Conservation (phyloP, 805 yeast species). For the Yamadazyma nakazawae region DNA sequence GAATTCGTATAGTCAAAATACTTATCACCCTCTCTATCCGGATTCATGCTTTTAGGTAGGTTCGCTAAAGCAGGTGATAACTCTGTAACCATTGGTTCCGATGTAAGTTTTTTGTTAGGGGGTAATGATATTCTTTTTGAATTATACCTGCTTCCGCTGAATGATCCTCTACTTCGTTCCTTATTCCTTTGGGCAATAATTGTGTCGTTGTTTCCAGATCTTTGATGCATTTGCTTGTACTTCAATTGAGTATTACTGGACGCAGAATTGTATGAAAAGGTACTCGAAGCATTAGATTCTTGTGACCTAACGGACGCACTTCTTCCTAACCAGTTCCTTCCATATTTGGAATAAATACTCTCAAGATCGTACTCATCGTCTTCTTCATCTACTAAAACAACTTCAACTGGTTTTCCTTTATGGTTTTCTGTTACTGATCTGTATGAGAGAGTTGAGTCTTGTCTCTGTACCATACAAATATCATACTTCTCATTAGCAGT, state of each 20-base stretch:
- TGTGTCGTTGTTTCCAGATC: neutral
- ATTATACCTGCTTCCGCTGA: conserved; percentile 16
- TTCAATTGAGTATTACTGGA: conserved; percentile 19
- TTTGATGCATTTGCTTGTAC: neutral
- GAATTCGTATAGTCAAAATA: conserved; percentile 34
- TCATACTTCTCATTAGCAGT: conserved; percentile 38
- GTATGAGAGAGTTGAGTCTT: conserved; percentile 34
- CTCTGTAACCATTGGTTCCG: neutral
- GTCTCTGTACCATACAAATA: conserved; percentile 33
- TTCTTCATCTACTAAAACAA: conserved; percentile 41
- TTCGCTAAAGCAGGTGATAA: neutral
- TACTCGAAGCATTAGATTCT: conserved; percentile 16
- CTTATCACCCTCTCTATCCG: conserved; percentile 14
- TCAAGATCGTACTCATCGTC: conserved; percentile 26
- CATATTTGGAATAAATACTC: conserved; percentile 42
- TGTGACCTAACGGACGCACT: conserved; percentile 22
- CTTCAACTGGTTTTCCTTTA: conserved; percentile 40
- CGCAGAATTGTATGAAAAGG: conserved; percentile 17
- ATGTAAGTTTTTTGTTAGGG: neutral
- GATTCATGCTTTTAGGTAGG: neutral
- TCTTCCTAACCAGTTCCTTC: conserved; percentile 26
- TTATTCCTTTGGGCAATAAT: conserved; percentile 4
- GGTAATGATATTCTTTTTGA: conserved; percentile 14
- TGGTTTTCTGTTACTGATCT: conserved; percentile 37
- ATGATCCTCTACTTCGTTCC: conserved; percentile 7